Conservation (phyloP, 306 rosid genomes). For the Lagenaria siceraria region DNA sequence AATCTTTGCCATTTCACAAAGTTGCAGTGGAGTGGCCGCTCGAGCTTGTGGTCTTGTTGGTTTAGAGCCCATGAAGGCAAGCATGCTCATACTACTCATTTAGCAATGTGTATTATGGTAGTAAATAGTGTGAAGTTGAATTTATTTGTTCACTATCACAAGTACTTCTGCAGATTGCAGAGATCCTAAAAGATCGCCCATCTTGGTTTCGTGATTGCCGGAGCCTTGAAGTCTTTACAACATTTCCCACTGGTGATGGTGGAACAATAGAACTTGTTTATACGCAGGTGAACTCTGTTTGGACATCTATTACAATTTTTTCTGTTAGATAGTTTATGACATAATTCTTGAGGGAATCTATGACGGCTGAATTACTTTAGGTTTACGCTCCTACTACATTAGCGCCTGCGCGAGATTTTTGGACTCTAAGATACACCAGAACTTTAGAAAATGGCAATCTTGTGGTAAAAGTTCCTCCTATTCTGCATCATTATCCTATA, state of each 20-base stretch:
- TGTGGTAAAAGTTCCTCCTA: constrained; percentile 42
- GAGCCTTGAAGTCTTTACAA: constrained; percentile 86
- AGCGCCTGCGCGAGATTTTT: constrained; percentile 97
- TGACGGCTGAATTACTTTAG: constrained; percentile 25
- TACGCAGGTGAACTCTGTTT: constrained; percentile 52
- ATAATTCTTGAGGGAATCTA: neutral
- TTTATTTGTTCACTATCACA: neutral
- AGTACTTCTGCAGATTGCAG: constrained; percentile 52
- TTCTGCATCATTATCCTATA: neutral
- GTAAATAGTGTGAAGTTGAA: neutral
- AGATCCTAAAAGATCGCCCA: constrained; percentile 97
- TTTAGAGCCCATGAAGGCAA: constrained; percentile 85
- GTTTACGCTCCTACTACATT: constrained; percentile 83
- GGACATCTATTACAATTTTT: neutral
- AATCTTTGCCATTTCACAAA: constrained; percentile 95
- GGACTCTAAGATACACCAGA: constrained; percentile 93
- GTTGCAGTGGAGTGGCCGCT: constrained; percentile 98
- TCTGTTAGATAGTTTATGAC: neutral
- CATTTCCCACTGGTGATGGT: constrained; percentile 89
- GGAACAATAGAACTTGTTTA: constrained; percentile 88
- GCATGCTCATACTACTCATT: neutral
- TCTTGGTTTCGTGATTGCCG: constrained; percentile 99
- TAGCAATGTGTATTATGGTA: neutral
- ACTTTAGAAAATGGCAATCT: constrained; percentile 81
- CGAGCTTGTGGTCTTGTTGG: constrained; percentile 98